Conservation (phyloP, 225 moss, liverwort and hornwort species). For the Lunularia cruciata region DNA sequence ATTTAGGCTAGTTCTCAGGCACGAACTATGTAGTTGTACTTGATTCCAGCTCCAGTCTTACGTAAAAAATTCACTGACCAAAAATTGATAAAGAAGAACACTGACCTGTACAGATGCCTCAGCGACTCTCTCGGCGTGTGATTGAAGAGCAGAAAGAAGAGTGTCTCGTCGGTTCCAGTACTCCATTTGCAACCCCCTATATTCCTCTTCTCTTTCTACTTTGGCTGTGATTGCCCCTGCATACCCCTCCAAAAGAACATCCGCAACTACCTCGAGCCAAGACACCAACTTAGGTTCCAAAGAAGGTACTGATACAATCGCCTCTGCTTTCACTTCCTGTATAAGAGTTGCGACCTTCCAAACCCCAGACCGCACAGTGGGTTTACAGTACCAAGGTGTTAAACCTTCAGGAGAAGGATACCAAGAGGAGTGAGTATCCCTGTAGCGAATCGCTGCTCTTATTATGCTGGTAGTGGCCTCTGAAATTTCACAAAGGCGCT, state of each 20-base stretch:
- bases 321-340: constrained; percentile 80
- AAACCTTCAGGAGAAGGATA: constrained; percentile 95
- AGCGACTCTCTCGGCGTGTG: constrained; percentile 64
- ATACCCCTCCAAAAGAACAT: constrained; percentile 86
- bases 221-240: constrained; percentile 95
- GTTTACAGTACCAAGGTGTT: constrained; percentile 94
- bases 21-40: too few species aligned
- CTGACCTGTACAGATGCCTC: constrained; percentile 60
- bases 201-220: constrained; percentile 97
- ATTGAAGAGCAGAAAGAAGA: constrained; percentile 75
- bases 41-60: background rate
- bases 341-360: constrained; percentile 90
- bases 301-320: constrained; percentile 71
- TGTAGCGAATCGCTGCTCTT: constrained; percentile 72
- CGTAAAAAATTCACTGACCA: background rate
- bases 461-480: constrained; percentile 68
- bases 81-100: background rate
- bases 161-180: constrained; percentile 89
- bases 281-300: constrained; percentile 67
- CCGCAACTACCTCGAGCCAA: constrained; percentile 83
- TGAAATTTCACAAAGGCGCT: constrained; percentile 83
- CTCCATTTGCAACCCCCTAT: constrained; percentile 95
- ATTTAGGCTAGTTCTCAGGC: too few species aligned
- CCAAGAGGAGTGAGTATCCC: constrained; percentile 80
- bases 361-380: constrained; percentile 77